Evolutionary conservation across 2,329 filamentous ascomycete species (phyloP).

Genomic region (Ophiocordyceps polyrhachis-furcata): DNA sequence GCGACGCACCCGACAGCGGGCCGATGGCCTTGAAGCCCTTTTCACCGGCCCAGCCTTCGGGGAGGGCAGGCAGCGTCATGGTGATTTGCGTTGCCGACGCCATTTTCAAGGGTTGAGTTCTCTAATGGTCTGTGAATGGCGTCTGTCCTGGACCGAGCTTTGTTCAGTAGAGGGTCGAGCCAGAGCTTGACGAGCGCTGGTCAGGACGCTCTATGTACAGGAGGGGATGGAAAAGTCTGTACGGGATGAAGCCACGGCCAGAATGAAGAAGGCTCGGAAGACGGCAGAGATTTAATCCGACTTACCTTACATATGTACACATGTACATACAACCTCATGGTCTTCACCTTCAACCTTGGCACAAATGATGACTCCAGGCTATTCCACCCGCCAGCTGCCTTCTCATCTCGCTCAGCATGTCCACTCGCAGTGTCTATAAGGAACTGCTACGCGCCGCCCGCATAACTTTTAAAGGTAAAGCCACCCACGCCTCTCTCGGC

Average conservation of each 20-base stretch:
- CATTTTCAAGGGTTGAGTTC: slow-evolving; percentile 27
- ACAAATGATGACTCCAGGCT: neutral
- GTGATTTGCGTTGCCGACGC: slow-evolving; percentile 40
- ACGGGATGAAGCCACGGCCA: neutral
- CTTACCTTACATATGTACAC: no score
- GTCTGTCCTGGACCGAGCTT: no score
- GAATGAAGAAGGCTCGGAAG: neutral
- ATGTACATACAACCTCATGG: no score
- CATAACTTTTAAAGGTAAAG: slow-evolving; percentile 64
- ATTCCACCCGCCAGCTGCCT: no score
- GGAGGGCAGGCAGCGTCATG: slow-evolving; percentile 54
- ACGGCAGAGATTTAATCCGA: neutral
- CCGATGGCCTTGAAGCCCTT: slow-evolving; percentile 83
- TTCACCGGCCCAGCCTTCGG: slow-evolving; percentile 65
- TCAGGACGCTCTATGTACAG: neutral
- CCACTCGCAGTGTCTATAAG: slow-evolving; percentile 62
- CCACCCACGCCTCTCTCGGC: neutral
- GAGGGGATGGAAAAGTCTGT: slow-evolving; percentile 1
- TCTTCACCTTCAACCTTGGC: neutral
- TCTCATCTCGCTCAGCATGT: slow-evolving; percentile 26
- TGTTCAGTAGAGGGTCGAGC: neutral
- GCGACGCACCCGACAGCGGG: slow-evolving; percentile 54
- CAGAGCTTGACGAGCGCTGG: no score
- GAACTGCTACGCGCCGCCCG: slow-evolving; percentile 62
- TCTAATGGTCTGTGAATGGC: neutral